Base-by-base conservation (phyloP, 345 rosid genomes). In the Syzygium oleosum region DNA sequence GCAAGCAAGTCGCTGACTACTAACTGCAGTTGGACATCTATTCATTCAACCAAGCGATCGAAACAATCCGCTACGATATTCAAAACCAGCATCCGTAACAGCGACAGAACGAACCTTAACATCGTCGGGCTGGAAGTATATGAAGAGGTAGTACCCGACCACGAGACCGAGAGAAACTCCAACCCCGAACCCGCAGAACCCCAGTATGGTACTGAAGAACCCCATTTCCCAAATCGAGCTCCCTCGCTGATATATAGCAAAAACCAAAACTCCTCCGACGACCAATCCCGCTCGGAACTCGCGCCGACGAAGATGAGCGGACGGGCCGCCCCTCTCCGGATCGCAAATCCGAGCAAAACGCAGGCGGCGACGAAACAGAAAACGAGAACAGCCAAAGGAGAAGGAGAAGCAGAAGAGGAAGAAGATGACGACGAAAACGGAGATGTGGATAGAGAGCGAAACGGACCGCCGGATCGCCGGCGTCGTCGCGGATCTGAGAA, bases 181-280 rank as follows among this genome's bases (percentile, higher is more conserved):
- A 77, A 96, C 91, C 51, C 99, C 98, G 84, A 98, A 96, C 86
- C 99, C 99, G 79, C 92, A 94, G 13, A 96, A 93, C 68, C 99
- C 99, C 56, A 94, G 87, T 17, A 96, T 46, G 6, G 96, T 94
- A 87, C 97, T 96, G 43, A 96, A 73, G 59, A 96, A 90, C 1
- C 99, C 99, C 99, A 98, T 97, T 85, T 73, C 58, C 73, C 15
- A 79, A 38, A 68, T 68, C 46, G 46, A 34, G 80, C 55, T 22
- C 41, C 55, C 85, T 5, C 21, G 6, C 31, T 51, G 80, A 51
- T 52, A 84, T 7, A 51, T 9, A 27, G 31, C 31, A 15, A 49
- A 56, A 51, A 25, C 63, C 87, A 34, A 34, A 55, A 78, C 31
- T 27, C 83, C 86, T 51, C 87, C 84, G 80, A 41, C 80, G 61